A percentile compares a stretch with the other conserved stretches of the same genome.
These are phyloP conservation scores for Yarrowia sp. DNA, from an alignment of 805 yeast genomes.

Conservation along the genomic window DNA sequence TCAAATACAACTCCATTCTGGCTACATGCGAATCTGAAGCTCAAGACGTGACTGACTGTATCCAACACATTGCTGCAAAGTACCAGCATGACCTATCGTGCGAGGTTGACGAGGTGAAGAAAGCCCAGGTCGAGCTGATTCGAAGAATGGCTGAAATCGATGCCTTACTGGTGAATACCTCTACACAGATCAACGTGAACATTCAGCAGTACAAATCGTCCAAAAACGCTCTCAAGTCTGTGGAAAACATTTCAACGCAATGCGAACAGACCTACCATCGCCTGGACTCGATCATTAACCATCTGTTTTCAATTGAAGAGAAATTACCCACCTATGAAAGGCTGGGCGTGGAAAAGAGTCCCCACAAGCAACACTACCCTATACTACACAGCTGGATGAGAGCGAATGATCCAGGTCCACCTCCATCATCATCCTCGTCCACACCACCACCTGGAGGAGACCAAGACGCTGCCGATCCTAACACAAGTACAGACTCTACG, in stretches of 20 bases:
- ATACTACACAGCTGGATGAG: conserved; percentile 47
- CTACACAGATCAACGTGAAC: conserved; percentile 39
- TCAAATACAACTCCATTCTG: conserved; percentile 41
- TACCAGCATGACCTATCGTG: conserved; percentile 42
- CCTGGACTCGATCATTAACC: conserved; percentile 1
- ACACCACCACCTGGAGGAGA: background rate
- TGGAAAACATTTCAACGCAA: conserved; percentile 38
- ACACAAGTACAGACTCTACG: conserved; percentile 10
- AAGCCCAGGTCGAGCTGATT: conserved; percentile 41
- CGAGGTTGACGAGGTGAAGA: conserved; percentile 41
- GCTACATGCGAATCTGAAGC: conserved; percentile 18
- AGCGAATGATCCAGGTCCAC: background rate
- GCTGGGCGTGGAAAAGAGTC: conserved; percentile 50
- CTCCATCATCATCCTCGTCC: background rate
- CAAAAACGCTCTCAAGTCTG: conserved; percentile 28
- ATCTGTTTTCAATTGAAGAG: conserved; percentile 48
- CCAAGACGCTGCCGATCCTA: background rate
- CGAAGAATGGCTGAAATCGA: conserved; percentile 42
- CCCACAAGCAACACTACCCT: conserved; percentile 57
- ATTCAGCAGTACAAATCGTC: conserved; percentile 13
- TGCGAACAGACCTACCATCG: conserved; percentile 39
- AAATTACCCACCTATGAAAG: conserved; percentile 52
- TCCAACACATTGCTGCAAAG: conserved; percentile 32
- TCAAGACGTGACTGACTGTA: conserved; percentile 34
- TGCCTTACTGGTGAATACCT: conserved; percentile 38